Evolutionary conservation across 805 yeast species (phyloP).

Genomic region (Vanderwaltozyma yarrowii): DNA sequence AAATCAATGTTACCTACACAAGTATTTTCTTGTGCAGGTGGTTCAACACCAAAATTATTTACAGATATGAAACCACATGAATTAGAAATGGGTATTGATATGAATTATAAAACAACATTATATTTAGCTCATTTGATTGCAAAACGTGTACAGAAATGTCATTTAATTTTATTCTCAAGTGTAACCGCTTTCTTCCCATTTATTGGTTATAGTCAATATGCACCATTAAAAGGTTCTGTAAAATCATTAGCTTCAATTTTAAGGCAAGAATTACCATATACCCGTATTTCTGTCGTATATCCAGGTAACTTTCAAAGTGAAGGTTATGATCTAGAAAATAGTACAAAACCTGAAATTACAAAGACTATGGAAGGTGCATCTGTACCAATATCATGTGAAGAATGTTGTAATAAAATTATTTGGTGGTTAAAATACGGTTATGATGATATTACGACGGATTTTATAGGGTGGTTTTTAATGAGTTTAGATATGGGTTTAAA

Average conservation of each 20-base stretch:
- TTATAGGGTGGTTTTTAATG: constrained; percentile 73
- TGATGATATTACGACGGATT: constrained; percentile 70
- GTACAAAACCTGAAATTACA: constrained; percentile 79
- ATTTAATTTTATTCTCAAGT: constrained; percentile 59
- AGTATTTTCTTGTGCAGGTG: constrained; percentile 82
- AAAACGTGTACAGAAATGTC: constrained; percentile 34
- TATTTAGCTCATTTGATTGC: constrained; percentile 58
- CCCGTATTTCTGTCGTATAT: constrained; percentile 60
- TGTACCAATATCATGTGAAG: constrained; percentile 51
- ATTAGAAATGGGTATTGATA: constrained; percentile 48
- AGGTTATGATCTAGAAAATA: constrained; percentile 73
- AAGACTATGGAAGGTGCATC: constrained; percentile 79
- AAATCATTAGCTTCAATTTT: constrained; percentile 64
- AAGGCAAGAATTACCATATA: constrained; percentile 75
- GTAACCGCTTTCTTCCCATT: constrained; percentile 77
- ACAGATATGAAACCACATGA: constrained; percentile 51
- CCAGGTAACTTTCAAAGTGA: constrained; percentile 90
- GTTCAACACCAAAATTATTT: constrained; percentile 70
- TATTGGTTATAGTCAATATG: constrained; percentile 85
- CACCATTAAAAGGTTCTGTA: constrained; percentile 80
- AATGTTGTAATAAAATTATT: constrained; percentile 55
- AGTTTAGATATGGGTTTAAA: constrained; percentile 56
- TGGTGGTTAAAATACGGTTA: constrained; percentile 50
- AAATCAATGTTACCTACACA: constrained; percentile 48
- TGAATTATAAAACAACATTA: constrained; percentile 66